phyloP scores from a whole-genome alignment of 2,329 filamentous ascomycete species.

The Colletotrichum cordylinicola region DNA sequence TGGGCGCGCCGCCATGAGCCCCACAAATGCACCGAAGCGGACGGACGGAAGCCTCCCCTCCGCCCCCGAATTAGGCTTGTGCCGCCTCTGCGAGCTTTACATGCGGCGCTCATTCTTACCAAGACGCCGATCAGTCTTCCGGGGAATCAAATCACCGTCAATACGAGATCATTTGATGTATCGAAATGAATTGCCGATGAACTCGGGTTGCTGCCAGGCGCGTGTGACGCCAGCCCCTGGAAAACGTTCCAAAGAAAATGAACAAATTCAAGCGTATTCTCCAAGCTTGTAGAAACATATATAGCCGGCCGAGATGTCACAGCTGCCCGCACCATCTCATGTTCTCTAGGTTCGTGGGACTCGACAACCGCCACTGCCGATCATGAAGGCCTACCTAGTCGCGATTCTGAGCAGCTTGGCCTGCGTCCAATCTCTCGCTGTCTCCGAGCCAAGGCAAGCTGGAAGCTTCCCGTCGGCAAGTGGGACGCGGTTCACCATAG shows the following conservation, averaged over 20 bases:
- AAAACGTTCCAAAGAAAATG: neutral
- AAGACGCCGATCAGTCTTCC: neutral
- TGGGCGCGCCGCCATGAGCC: neutral
- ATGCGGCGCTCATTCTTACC: neutral
- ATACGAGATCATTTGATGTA: neutral
- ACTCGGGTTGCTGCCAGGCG: neutral
- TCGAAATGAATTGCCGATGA: neutral
- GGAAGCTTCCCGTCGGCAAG: neutral
- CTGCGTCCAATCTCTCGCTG: neutral
- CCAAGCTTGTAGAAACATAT: neutral
- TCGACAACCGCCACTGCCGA: neutral
- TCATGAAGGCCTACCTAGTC: neutral
- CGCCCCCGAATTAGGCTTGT: neutral
- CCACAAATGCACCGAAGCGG: neutral
- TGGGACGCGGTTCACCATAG: constrained; percentile 41
- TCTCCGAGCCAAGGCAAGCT: neutral
- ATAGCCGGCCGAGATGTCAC: neutral
- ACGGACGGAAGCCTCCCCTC: neutral
- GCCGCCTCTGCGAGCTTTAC: neutral
- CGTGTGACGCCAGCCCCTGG: neutral
- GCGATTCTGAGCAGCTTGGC: neutral
- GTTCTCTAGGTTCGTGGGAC: neutral
- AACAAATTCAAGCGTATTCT: neutral
- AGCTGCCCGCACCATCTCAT: neutral
- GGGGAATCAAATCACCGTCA: neutral